Base-by-base conservation (phyloP, 2,329 filamentous ascomycete genomes). In the Ophiocordyceps unilateralis region DNA sequence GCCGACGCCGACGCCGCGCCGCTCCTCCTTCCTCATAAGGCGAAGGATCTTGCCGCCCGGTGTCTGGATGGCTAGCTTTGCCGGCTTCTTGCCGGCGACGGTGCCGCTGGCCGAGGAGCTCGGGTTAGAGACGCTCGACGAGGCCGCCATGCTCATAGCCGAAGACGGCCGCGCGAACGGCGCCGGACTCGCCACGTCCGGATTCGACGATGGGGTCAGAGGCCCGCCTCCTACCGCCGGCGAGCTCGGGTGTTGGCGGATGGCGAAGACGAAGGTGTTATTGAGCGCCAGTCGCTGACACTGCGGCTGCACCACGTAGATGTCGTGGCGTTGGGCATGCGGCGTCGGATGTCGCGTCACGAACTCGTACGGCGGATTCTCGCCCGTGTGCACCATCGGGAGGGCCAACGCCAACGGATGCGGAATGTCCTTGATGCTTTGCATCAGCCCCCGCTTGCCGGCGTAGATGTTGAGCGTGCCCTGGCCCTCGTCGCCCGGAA, bases 241-340 rank as follows among this genome's bases (percentile, higher is more conserved):
- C 48, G 85, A 81, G 57, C 66, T 70, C 0, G 88, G 84, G 57
- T 98, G 88, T 56, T 98, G 91, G 39, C 91, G 83, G 47, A 98
- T 83, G 43, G 83, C 83, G 60, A 98, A 98, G 23, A 98, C 89
- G 56, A 95, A 98, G 0, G 91, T 98, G 58, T 98, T 96, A 66
- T 96, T 95, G 44, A 93, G 70, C 1, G 86, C 88, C 23, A 98
- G 69, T 22, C 80, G 77, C 49, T 81, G 74, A 58, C 91, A 98
- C 60, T 98, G 93, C 1, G 93, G 91, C 57, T 96, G 91, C 39
- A 88, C 84, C 48, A 98, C 84, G 60, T 98, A 98, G 45, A 98
- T 79, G 58, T 98, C 91, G 60, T 98, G 88, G 37, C 89, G 78
- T 56, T 94, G 87, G n/a, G 91, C 91, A 59, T 98, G 91, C 9